Conservation (phyloP, 2,329 filamentous ascomycete species). For the Cercospora berteroae region DNA sequence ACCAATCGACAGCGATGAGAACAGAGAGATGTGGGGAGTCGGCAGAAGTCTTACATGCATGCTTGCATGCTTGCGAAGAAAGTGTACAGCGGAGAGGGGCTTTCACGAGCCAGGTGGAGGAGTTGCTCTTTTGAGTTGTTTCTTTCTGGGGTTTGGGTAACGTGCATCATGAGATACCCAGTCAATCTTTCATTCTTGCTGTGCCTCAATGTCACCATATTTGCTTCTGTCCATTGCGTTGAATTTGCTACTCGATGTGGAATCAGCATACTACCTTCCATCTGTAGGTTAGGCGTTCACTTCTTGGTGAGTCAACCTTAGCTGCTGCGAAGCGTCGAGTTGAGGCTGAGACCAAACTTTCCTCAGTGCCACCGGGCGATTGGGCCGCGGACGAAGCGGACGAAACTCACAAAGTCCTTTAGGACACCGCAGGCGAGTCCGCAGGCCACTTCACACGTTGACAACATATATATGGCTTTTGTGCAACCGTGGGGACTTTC, state of each 20-base stretch:
- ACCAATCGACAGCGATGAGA: not conserved
- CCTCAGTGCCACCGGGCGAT: not conserved
- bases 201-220: not conserved
- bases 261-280: not conserved
- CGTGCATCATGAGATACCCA: constrained; percentile 22
- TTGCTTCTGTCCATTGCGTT: not conserved
- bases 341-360: not conserved
- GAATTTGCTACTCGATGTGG: not conserved
- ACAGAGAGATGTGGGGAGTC: not conserved
- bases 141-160: constrained; percentile 7
- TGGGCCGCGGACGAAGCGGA: not conserved
- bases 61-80: not conserved
- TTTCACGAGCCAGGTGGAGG: constrained; percentile 1
- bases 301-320: not conserved
- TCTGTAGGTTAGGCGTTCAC: not conserved
- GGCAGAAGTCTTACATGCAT: not conserved
- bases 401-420: not conserved
- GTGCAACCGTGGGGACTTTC: not conserved
- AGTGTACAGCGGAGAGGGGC: constrained; percentile 2
- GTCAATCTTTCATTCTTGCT: not conserved
- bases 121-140: not conserved
- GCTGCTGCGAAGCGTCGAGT: not conserved
- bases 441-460: not conserved
- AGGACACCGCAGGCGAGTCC: not conserved
- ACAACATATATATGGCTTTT: not conserved